Percentiles rank a stretch among this genome's conserved stretches.
These are phyloP conservation scores for Hemerocallis citrina DNA, from an alignment of 106 monocot species.

Conservation along the genomic window DNA sequence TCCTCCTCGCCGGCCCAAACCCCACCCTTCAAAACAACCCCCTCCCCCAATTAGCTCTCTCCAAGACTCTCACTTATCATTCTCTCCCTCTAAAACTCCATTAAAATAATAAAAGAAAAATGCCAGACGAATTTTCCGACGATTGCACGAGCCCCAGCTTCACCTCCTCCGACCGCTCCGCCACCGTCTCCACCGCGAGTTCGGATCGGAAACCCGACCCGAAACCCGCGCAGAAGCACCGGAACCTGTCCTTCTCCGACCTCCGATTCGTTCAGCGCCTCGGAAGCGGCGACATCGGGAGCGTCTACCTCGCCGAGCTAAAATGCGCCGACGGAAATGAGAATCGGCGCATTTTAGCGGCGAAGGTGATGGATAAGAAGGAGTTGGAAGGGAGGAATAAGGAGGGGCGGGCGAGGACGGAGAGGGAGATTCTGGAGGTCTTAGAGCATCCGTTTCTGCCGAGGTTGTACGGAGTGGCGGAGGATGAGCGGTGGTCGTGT, in stretches of 20 bases:
- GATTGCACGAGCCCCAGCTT: too few species aligned
- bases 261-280: slow-evolving; percentile 57
- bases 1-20: too few species aligned
- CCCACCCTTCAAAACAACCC: slow-evolving; percentile 42
- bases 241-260: slow-evolving; percentile 34
- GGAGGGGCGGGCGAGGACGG: slow-evolving; percentile 64
- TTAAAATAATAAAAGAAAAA: slow-evolving; percentile 8
- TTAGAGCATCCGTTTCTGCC: slow-evolving; percentile 94
- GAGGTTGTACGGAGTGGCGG: slow-evolving; percentile 52
- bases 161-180: slow-evolving; percentile 4
- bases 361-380: slow-evolving; percentile 94
- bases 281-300: slow-evolving; percentile 90
- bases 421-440: slow-evolving; percentile 69
- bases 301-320: slow-evolving; percentile 87
- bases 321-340: slow-evolving; percentile 7
- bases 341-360: slow-evolving; percentile 47
- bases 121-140: too few species aligned
- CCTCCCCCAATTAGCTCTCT: slow-evolving; percentile 14
- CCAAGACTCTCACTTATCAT: slow-evolving; percentile 9
- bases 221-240: slow-evolving; percentile 4
- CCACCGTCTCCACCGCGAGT: too few species aligned
- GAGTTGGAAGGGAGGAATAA: slow-evolving; percentile 76
- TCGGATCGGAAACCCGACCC: too few species aligned
- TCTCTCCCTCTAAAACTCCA: slow-evolving; percentile 8
- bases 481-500: slow-evolving; percentile 66